phyloP scores from a whole-genome alignment of 257 asterid species.

The Eucommia ulmoides region DNA sequence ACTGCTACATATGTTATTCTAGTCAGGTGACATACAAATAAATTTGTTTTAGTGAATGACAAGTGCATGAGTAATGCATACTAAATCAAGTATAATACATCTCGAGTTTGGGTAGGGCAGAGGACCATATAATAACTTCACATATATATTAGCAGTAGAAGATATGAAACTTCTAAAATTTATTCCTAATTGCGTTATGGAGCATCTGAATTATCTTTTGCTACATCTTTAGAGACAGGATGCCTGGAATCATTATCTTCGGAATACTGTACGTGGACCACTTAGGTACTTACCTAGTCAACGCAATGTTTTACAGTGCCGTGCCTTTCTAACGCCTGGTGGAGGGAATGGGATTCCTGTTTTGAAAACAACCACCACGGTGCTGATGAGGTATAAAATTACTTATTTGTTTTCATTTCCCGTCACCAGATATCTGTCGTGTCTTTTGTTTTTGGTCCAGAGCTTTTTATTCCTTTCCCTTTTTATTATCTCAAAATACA shows the following conservation, averaged over 20 bases:
- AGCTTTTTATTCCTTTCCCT: not conserved
- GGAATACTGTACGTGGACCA: conserved; percentile 13
- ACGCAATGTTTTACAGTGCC: conserved; percentile 22
- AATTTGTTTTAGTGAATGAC: no score
- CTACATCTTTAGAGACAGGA: conserved; percentile 20
- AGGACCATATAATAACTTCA: not conserved
- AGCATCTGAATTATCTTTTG: not conserved
- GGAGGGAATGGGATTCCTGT: conserved; percentile 19
- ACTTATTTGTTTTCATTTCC: not conserved
- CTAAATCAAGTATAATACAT: not conserved
- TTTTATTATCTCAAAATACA: not conserved
- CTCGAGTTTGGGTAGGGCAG: not conserved
- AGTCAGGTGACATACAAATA: no score
- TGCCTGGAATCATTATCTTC: conserved; percentile 19
- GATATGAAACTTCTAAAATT: not conserved
- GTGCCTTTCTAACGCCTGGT: conserved; percentile 21
- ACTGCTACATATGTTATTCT: no score
- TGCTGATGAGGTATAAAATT: conserved; percentile 18
- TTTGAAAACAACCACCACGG: conserved; percentile 17
- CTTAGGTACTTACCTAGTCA: conserved; percentile 7
- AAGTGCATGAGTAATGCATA: not conserved
- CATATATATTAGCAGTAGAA: not conserved
- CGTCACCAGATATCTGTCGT: not conserved
- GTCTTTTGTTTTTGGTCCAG: not conserved
- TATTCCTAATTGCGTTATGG: not conserved